Conservation (phyloP, 1,139 yeast species). For the Geotrichum klebahnii region DNA sequence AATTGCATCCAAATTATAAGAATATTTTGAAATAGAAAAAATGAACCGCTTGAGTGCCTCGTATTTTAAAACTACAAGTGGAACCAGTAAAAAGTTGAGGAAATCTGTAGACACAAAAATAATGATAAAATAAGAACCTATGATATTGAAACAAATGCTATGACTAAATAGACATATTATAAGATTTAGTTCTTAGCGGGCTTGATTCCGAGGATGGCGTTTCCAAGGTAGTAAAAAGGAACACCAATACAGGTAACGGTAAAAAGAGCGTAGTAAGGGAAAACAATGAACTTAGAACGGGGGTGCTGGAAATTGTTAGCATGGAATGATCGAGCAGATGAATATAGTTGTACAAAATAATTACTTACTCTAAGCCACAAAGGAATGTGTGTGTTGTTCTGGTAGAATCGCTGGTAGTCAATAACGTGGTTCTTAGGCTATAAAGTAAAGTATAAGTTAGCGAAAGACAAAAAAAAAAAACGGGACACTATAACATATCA, state of each 20-base stretch:
- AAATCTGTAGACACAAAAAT: neutral
- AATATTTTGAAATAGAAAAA: neutral
- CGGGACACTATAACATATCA: neutral
- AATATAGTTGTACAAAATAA: too few relatives aligned
- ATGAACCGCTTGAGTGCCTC: too few relatives aligned
- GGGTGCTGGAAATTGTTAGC: too few relatives aligned
- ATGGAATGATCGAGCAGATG: too few relatives aligned
- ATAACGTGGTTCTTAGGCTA: slow-evolving; percentile 36
- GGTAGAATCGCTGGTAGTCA: slow-evolving; percentile 41
- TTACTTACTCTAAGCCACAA: slow-evolving; percentile 44
- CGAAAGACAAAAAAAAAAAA: too few relatives aligned
- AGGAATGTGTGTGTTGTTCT: slow-evolving; percentile 38
- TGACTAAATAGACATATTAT: neutral
- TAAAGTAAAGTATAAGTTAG: too few relatives aligned
- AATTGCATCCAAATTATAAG: slow-evolving; percentile 16
- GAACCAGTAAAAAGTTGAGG: too few relatives aligned
- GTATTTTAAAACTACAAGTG: too few relatives aligned
- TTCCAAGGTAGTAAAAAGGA: slow-evolving; percentile 71
- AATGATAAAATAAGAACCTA: neutral
- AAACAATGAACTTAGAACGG: slow-evolving; percentile 73
- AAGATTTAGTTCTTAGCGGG: slow-evolving; percentile 7
- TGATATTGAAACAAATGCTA: neutral
- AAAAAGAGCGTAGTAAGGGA: slow-evolving; percentile 87
- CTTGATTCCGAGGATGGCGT: slow-evolving; percentile 46
- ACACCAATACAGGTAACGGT: slow-evolving; percentile 61